Evolutionary conservation across 176 grass and related monocot species (phyloP).

Genomic region (Neostapfia colusana): DNA sequence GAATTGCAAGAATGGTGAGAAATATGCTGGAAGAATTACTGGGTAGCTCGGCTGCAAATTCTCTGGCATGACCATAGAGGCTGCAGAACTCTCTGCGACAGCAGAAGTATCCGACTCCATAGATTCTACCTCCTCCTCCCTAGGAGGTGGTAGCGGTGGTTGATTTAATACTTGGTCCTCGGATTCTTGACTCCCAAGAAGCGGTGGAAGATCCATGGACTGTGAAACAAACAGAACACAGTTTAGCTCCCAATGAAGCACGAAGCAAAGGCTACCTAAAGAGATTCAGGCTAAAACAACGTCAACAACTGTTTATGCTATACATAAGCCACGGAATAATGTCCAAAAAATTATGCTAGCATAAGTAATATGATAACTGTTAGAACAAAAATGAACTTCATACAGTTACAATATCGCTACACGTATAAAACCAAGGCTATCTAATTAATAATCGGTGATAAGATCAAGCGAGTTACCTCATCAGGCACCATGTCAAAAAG

Average conservation of each 20-base stretch:
- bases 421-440: not conserved
- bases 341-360: not conserved
- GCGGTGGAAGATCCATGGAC: constrained; percentile 68
- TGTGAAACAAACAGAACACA: constrained; percentile 45
- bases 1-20: constrained; percentile 78
- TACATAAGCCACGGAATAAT: not conserved
- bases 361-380: constrained; percentile 18
- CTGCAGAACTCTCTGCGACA: constrained; percentile 47
- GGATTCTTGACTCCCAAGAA: constrained; percentile 70
- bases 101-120: constrained; percentile 74
- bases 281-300: constrained; percentile 2
- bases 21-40: constrained; percentile 76
- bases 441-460: not conserved
- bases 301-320: not conserved
- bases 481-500: constrained; percentile 95
- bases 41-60: constrained; percentile 67
- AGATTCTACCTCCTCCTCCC: constrained; percentile 68
- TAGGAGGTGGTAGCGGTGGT: constrained; percentile 44
- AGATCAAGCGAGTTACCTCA: constrained; percentile 53
- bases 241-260: constrained; percentile 25
- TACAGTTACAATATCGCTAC: not conserved
- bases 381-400: constrained; percentile 6
- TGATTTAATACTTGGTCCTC: constrained; percentile 63
- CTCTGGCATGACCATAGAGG: constrained; percentile 45
- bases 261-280: constrained; percentile 23